Conservation (phyloP, 116 monocot genomes). For the Zostera marina region DNA sequence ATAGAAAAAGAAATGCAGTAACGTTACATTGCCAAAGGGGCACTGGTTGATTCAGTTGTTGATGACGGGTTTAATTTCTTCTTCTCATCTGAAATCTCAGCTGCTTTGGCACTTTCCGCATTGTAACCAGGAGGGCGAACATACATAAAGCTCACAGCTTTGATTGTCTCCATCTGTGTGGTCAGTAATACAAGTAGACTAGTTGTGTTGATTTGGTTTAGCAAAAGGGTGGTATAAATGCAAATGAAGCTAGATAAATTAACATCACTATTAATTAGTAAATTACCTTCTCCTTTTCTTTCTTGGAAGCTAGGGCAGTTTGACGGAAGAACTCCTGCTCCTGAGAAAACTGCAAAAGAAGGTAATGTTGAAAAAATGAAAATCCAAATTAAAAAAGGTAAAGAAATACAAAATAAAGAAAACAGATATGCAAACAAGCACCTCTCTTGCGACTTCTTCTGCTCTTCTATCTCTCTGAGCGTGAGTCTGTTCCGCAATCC, state of each 20-base stretch:
- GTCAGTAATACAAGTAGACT: not conserved
- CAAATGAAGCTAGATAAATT: not conserved
- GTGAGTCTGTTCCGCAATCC: constrained; percentile 94
- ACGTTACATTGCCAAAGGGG: not conserved
- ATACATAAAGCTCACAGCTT: constrained; percentile 96
- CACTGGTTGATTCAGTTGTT: not conserved
- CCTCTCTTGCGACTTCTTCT: constrained; percentile 79
- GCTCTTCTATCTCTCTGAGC: constrained; percentile 38
- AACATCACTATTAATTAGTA: not conserved
- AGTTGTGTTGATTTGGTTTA: not conserved
- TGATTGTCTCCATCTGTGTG: constrained; percentile 79
- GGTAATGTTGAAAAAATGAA: not conserved
- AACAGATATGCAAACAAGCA: constrained; percentile 1
- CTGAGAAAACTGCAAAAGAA: constrained; percentile 62
- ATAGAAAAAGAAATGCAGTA: not conserved
- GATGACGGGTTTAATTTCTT: not conserved
- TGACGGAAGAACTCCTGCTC: constrained; percentile 97
- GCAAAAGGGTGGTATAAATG: no score
- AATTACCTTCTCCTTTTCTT: constrained; percentile 89
- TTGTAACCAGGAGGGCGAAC: constrained; percentile 92
- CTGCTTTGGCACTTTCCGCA: constrained; percentile 95
- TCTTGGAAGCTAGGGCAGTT: constrained; percentile 71
- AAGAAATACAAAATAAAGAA: not conserved
- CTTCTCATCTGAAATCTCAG: constrained; percentile 65
- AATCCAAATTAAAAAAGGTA: not conserved